Percentiles rank a stretch among this genome's conserved stretches.
Conservation (phyloP, 495 filamentous ascomycete genomes). For the Chaetomium tenue region DNA sequence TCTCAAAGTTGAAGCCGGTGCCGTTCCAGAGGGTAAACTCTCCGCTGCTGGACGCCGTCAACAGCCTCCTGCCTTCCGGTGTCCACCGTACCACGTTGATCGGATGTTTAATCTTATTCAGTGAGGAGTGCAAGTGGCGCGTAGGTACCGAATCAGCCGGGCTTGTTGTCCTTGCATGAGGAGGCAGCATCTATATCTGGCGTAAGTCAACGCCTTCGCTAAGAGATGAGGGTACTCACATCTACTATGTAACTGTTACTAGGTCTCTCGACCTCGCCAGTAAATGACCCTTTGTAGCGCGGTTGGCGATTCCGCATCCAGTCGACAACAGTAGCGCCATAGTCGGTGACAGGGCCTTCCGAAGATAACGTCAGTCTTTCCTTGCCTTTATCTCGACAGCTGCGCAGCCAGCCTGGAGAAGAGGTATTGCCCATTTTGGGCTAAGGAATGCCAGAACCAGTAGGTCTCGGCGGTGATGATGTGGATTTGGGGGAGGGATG, state of each 20-base stretch:
- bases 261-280: constrained; percentile 76
- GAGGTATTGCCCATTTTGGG: background rate
- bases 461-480: background rate
- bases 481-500: background rate
- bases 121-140: constrained; percentile 87
- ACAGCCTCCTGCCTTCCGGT: constrained; percentile 83
- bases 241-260: constrained; percentile 85
- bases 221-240: constrained; percentile 52
- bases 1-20: constrained; percentile 98
- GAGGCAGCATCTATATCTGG: constrained; percentile 73
- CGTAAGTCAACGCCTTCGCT: constrained; percentile 29
- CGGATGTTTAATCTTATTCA: constrained; percentile 96
- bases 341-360: constrained; percentile 85
- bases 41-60: constrained; percentile 92
- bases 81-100: constrained; percentile 98
- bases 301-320: constrained; percentile 88
- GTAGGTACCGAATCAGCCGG: constrained; percentile 82
- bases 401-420: background rate
- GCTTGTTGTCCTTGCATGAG: constrained; percentile 65
- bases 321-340: constrained; percentile 86
- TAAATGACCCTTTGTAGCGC: constrained; percentile 63
- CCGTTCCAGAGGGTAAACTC: constrained; percentile 99
- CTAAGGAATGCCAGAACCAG: background rate
- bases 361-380: constrained; percentile 26
- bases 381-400: background rate